Evolutionary conservation across 169 alveolate genomes (phyloP).

Genomic region (Plasmodium ovale): DNA sequence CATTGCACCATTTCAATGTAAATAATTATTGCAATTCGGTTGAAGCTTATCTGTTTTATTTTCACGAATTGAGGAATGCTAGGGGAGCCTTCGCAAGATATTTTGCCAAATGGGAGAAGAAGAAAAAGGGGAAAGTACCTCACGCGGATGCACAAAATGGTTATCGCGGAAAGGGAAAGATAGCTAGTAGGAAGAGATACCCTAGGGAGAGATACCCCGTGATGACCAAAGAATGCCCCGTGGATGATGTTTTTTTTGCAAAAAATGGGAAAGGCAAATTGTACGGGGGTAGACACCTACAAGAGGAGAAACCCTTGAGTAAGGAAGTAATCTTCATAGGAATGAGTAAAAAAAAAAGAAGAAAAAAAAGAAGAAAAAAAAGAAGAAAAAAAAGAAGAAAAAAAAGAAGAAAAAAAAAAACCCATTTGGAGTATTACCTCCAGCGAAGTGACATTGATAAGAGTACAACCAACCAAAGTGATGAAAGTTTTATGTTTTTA

Average conservation of each 20-base stretch:
- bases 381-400: background rate
- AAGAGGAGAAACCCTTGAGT: no score
- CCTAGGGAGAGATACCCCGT: no score
- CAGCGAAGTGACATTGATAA: background rate
- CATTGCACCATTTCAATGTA: background rate
- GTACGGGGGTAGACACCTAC: no score
- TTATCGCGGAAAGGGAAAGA: background rate
- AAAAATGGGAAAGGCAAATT: no score
- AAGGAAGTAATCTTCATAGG: background rate
- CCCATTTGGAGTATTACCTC: no score
- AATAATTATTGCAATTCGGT: slow-evolving; percentile 17
- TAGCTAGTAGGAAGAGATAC: no score
- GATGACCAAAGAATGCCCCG: no score
- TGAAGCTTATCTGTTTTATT: slow-evolving; percentile 34
- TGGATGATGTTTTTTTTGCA: no score
- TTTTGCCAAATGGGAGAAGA: background rate
- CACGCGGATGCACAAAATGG: background rate
- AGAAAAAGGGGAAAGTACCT: background rate
- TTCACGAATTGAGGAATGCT: slow-evolving; percentile 23
- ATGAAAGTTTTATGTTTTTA: slow-evolving; percentile 53
- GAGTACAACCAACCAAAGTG: slow-evolving; percentile 36
- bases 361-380: slow-evolving; percentile 8
- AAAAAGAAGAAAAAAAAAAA: background rate
- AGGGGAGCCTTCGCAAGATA: background rate
- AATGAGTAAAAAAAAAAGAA: background rate